These are phyloP conservation scores for Keqinozyma sinolaborantium DNA, from an alignment of 1,139 yeast species.

Conservation along the genomic window DNA sequence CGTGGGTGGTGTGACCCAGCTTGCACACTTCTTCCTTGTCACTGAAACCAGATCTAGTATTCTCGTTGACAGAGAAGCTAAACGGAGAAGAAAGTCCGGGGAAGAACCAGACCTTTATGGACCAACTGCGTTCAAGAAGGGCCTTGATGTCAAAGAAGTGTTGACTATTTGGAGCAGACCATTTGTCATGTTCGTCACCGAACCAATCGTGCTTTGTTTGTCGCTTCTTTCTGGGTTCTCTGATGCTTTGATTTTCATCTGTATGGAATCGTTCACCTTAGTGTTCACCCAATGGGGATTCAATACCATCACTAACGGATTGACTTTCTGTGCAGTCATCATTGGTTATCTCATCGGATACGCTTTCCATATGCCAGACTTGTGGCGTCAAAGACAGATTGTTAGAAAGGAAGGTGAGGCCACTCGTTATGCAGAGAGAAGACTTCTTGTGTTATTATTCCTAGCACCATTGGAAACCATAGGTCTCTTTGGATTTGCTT, in stretches of 20 bases:
- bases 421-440: constrained; percentile 22
- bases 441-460: constrained; percentile 19
- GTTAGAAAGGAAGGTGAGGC: constrained; percentile 17
- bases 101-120: constrained; percentile 26
- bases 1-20: constrained; percentile 28
- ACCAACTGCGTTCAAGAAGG: constrained; percentile 19
- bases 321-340: constrained; percentile 25
- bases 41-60: constrained; percentile 29
- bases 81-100: constrained; percentile 25
- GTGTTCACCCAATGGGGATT: constrained; percentile 26
- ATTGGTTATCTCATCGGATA: constrained; percentile 31
- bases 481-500: constrained; percentile 35
- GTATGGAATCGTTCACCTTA: constrained; percentile 30
- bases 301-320: constrained; percentile 21
- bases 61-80: constrained; percentile 30
- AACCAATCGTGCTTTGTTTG: constrained; percentile 34
- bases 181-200: constrained; percentile 31
- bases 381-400: constrained; percentile 18
- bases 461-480: constrained; percentile 30
- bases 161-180: constrained; percentile 30
- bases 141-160: constrained; percentile 18
- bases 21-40: constrained; percentile 25
- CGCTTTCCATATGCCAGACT: constrained; percentile 19
- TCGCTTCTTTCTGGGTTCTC: constrained; percentile 35
- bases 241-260: constrained; percentile 35